Evolutionary conservation across 2,329 filamentous ascomycete species (phyloP).

Genomic region (Emmonsiellopsis sp.): DNA sequence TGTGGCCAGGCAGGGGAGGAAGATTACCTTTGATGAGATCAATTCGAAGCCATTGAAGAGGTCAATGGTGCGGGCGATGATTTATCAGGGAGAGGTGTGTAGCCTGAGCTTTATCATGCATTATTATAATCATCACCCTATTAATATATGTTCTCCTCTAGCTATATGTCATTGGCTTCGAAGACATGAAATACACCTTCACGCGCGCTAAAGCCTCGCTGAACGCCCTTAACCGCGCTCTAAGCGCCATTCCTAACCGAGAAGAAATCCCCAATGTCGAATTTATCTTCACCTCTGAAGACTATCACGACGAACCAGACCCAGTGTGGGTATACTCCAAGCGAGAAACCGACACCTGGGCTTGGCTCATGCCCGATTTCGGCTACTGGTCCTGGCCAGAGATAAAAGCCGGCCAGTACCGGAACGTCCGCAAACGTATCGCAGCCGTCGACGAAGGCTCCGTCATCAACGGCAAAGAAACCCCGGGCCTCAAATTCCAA

Average conservation of each 20-base stretch:
- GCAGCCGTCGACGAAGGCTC: slow-evolving; percentile 26
- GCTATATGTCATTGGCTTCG: slow-evolving; percentile 30
- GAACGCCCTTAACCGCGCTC: slow-evolving; percentile 39
- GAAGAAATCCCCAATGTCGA: slow-evolving; percentile 39
- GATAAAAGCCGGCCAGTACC: slow-evolving; percentile 35
- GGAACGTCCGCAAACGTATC: slow-evolving; percentile 32
- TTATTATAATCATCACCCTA: not conserved
- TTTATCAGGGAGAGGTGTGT: slow-evolving; percentile 28
- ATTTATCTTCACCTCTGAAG: slow-evolving; percentile 40
- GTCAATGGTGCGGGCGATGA: slow-evolving; percentile 28
- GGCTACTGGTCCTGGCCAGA: slow-evolving; percentile 46
- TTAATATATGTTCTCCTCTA: slow-evolving; percentile 6
- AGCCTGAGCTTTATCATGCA: not conserved
- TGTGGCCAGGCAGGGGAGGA: slow-evolving; percentile 12
- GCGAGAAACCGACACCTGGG: slow-evolving; percentile 26
- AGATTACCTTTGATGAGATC: slow-evolving; percentile 26
- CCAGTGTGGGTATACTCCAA: slow-evolving; percentile 38
- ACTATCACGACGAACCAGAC: slow-evolving; percentile 27
- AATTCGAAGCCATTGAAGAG: slow-evolving; percentile 23
- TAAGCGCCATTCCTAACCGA: slow-evolving; percentile 30
- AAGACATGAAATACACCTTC: slow-evolving; percentile 23
- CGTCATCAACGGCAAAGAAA: slow-evolving; percentile 12
- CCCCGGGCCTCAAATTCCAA: slow-evolving; percentile 16
- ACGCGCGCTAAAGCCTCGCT: slow-evolving; percentile 34
- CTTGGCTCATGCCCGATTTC: slow-evolving; percentile 47